Base-by-base conservation (phyloP, 768 basidiomycete species). In the Cystofilobasidium capitatum region DNA sequence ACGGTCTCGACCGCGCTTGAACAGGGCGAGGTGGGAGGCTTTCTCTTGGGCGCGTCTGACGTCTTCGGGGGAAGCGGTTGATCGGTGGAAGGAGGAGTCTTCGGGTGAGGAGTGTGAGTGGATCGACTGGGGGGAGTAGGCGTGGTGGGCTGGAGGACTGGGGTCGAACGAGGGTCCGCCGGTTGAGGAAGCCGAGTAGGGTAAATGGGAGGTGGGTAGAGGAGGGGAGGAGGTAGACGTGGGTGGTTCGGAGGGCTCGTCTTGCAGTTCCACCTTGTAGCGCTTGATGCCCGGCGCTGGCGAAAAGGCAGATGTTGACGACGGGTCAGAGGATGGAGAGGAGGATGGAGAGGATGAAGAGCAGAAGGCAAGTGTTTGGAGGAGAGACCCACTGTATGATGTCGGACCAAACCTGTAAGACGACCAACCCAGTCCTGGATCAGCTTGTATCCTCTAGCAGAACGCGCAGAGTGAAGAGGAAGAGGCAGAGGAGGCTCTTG, bases 321-420 rank as follows among this genome's bases (percentile, higher is more conserved):
- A 24, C 36, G 37, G 36, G 8, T 17, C 26, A 54, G 31, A 57
- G 24, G 33, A 54, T 13, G 33, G 22, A n/a, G 42, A 39, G 13
- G 40, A 29, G 31, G 6, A 3, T 7, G 1, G 6, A 36, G 22
- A 31, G 55, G 8, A 33, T 22, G 31, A 33, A 22, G 3, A 2
- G 31, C 31, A 22, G 36, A 14, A 20, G 29, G 13, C 22, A 40
- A 2, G 24, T 29, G 36, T 35, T 17, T 24, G 42, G 8, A 42
- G 33, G 20, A 45, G 39, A 16, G 42, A 45, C 16, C 40, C 55
- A n/a, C 55, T 59, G 29, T 62, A 62, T 0, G 54, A 49, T 31
- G 66, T 62, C 13, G 60, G 60, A 9, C 66, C 66, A 54, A 68
- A 62, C 47, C 49, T 26, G 16, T n/a, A 31, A 24, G 45, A 12